phyloP scores from a whole-genome alignment of 1,284 basidiomycete species.

The Sphaerobolus stellatus region DNA sequence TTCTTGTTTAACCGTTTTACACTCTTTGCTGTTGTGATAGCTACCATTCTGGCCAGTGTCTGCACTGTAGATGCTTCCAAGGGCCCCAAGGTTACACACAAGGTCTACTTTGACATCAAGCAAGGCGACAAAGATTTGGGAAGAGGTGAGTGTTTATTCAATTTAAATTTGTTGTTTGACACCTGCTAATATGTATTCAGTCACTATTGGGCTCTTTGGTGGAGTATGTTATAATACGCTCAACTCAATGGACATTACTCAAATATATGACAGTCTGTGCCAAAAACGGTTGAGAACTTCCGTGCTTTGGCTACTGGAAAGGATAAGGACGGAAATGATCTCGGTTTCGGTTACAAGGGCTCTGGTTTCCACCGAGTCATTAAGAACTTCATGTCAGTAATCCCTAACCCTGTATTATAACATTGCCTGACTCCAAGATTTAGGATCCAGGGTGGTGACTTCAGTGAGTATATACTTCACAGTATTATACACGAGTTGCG shows the following conservation, averaged over 20 bases:
- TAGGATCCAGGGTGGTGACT: slow-evolving; percentile 71
- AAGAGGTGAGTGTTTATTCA: slow-evolving; percentile 55
- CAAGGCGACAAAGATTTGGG: slow-evolving; percentile 85
- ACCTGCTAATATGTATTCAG: slow-evolving; percentile 35
- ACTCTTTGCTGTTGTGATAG: slow-evolving; percentile 24
- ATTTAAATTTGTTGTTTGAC: slow-evolving; percentile 12
- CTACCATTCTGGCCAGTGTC: slow-evolving; percentile 11
- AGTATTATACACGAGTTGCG: not conserved
- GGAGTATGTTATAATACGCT: slow-evolving; percentile 43
- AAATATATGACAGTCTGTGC: slow-evolving; percentile 68
- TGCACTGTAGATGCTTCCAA: slow-evolving; percentile 58
- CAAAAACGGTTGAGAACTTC: slow-evolving; percentile 73
- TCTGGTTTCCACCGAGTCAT: slow-evolving; percentile 72
- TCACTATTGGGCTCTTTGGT: slow-evolving; percentile 85
- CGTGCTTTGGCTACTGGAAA: slow-evolving; percentile 69
- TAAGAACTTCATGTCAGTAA: slow-evolving; percentile 61
- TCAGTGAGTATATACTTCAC: slow-evolving; percentile 42
- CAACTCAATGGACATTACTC: slow-evolving; percentile 25
- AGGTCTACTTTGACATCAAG: slow-evolving; percentile 92
- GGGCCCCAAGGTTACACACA: slow-evolving; percentile 84
- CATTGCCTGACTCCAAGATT: no score
- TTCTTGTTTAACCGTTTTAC: slow-evolving; percentile 21
- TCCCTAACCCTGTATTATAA: no score
- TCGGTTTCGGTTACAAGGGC: slow-evolving; percentile 73
- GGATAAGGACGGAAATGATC: slow-evolving; percentile 73